Conservation (phyloP, 768 basidiomycete species). For the Hygrocybe punicea region DNA sequence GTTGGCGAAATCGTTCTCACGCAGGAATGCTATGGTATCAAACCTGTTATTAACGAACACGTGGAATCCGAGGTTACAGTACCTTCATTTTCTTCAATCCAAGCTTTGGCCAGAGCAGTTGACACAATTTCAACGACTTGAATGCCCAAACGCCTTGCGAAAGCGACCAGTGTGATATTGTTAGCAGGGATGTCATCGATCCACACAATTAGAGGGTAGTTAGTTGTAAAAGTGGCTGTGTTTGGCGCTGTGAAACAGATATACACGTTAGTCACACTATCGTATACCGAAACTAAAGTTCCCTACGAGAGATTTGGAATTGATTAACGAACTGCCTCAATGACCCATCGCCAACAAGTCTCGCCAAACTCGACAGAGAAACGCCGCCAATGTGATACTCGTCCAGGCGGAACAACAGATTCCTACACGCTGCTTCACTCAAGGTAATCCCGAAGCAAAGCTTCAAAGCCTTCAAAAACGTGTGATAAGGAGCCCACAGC, state of each 20-base stretch:
- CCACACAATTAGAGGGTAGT: slow-evolving; percentile 27
- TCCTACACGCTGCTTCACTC: slow-evolving; percentile 10
- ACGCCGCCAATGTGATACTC: slow-evolving; percentile 22
- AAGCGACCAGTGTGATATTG: slow-evolving; percentile 9
- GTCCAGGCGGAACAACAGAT: slow-evolving; percentile 16
- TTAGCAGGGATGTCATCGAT: slow-evolving; percentile 26
- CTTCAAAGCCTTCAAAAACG: slow-evolving; percentile 10
- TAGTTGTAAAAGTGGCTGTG: not conserved
- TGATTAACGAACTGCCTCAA: slow-evolving; percentile 12
- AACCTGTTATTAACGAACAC: not conserved
- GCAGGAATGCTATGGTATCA: slow-evolving; percentile 19
- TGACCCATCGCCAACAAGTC: slow-evolving; percentile 13
- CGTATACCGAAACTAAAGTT: not conserved
- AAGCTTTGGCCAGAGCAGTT: slow-evolving; percentile 26
- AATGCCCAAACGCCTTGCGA: slow-evolving; percentile 18
- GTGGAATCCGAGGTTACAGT: not conserved
- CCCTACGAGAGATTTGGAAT: not conserved
- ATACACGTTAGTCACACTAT: not conserved
- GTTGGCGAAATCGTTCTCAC: slow-evolving; percentile 17
- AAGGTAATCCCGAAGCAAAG: slow-evolving; percentile 12
- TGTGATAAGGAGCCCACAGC: not conserved
- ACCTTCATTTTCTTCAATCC: slow-evolving; percentile 29
- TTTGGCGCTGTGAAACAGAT: not conserved
- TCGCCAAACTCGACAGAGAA: slow-evolving; percentile 17
- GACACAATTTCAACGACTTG: slow-evolving; percentile 26